Conservation (phyloP, 2,329 filamentous ascomycete genomes). For the Penicillium italicum region DNA sequence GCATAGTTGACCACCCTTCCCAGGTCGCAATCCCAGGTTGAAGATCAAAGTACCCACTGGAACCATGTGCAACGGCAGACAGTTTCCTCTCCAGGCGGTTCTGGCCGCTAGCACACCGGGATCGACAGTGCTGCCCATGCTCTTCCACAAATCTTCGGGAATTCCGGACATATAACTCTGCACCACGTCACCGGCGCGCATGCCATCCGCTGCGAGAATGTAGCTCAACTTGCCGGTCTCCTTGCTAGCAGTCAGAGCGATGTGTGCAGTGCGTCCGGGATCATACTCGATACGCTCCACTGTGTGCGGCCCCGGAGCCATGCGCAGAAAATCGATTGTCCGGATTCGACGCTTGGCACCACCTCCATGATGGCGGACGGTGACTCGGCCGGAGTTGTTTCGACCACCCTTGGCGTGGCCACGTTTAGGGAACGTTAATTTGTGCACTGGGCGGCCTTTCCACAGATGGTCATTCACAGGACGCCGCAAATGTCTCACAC, state of each 20-base stretch:
- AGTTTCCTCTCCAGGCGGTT: constrained; percentile 92
- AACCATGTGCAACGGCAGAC: constrained; percentile 90
- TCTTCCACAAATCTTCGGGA: constrained; percentile 76
- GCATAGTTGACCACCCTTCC: constrained; percentile 81
- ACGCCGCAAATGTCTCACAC: constrained; percentile 83
- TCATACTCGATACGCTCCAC: constrained; percentile 97
- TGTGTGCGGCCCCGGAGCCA: constrained; percentile 72
- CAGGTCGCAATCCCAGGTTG: constrained; percentile 73
- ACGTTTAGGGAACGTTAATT: constrained; percentile 86
- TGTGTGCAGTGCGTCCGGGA: constrained; percentile 86
- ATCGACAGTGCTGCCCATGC: constrained; percentile 90
- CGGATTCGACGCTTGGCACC: constrained; percentile 89
- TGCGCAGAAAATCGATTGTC: constrained; percentile 82
- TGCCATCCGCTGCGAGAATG: constrained; percentile 90
- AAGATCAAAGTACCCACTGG: constrained; percentile 90
- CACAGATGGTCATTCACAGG: constrained; percentile 95
- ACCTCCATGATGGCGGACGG: constrained; percentile 86
- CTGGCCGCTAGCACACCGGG: constrained; percentile 93
- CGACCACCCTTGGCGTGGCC: constrained; percentile 89
- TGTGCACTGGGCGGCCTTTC: constrained; percentile 81
- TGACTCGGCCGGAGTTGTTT: constrained; percentile 81
- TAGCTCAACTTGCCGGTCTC: constrained; percentile 76
- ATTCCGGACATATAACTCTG: constrained; percentile 91
- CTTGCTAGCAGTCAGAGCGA: constrained; percentile 77
- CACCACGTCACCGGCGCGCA: constrained; percentile 84